Base-by-base conservation (phyloP, 2,329 filamentous ascomycete genomes). In the Endocalyx cinctus region DNA sequence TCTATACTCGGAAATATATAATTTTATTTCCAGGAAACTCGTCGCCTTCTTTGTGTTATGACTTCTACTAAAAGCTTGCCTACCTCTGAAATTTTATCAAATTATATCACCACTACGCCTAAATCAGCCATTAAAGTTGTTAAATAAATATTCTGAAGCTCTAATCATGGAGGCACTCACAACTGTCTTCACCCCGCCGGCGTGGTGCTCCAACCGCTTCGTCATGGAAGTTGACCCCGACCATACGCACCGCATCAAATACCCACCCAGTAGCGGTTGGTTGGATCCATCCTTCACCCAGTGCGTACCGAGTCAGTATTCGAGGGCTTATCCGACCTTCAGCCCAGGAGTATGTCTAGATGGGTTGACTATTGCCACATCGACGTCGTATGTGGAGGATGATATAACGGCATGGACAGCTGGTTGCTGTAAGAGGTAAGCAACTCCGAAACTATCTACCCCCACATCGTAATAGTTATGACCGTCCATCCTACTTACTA, bases 261-360 rank as follows among this genome's bases (percentile, higher is more conserved):
- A 46, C n/a, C 39, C 43, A 2, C 52, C 51, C 4, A 46, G 41
- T 25, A 54, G 53, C 29, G 54, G 52, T n/a, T 57, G 52, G 53
- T 34, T 48, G 25, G 51, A 56, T 14, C 52, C 50, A 16, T 54
- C 45, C 0, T 57, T 55, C 34, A 49, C 48, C 15, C 29, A 42
- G 33, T 56, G 52, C 31, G 41, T 51, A 2, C 53, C 53, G 5
- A 42, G 39, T 2, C 47, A 56, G 27, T 54, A 54, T 35, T 46
- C 45, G 1, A 34, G 29, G 14, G 25, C 32, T 2, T 45, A 43
- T 29, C 50, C 52, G 11, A 54, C 47, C 7, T 51, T 55, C 26
- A 57, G 52, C 15, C 51, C 51, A 4, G 54, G 52, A 3, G 39
- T 57, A 4, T 57, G 54, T 25, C 54, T 52, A 2, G 22, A 34